These are phyloP conservation scores for Pseudovirgaria hyperparasitica DNA, from an alignment of 2,329 filamentous ascomycete species.

Conservation along the genomic window DNA sequence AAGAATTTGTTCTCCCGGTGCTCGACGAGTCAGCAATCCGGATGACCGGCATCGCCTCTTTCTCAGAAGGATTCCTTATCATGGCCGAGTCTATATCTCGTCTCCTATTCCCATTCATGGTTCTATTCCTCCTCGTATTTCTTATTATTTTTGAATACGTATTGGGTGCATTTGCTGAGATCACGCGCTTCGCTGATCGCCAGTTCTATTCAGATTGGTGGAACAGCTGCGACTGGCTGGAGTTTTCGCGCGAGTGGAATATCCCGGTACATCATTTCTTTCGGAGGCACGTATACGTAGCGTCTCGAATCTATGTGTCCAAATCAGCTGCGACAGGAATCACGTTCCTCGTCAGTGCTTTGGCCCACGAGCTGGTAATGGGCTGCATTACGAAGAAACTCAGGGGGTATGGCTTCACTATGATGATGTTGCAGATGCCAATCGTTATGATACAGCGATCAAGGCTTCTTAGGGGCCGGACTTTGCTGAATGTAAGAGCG, in stretches of 20 bases:
- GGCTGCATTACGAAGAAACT: constrained; percentile 96
- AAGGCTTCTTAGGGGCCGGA: constrained; percentile 57
- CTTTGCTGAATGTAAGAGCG: constrained; percentile 54
- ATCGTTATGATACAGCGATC: constrained; percentile 87
- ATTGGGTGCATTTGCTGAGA: constrained; percentile 85
- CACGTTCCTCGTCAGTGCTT: constrained; percentile 79
- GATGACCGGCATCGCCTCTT: constrained; percentile 34
- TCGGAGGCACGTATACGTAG: constrained; percentile 83
- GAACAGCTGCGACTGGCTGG: constrained; percentile 76
- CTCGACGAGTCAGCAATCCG: constrained; percentile 56
- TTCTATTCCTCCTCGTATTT: constrained; percentile 89
- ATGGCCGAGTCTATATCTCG: constrained; percentile 81
- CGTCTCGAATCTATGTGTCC: constrained; percentile 64
- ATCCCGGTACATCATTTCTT: constrained; percentile 96
- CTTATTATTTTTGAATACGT: constrained; percentile 98
- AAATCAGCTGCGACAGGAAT: constrained; percentile 68
- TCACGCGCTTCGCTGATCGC: constrained; percentile 81
- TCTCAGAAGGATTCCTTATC: constrained; percentile 60
- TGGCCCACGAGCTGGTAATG: constrained; percentile 93
- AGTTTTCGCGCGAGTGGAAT: constrained; percentile 95
- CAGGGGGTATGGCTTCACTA: constrained; percentile 81
- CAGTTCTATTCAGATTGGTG: constrained; percentile 79
- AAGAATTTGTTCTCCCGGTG: constrained; percentile 91
- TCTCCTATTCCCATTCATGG: constrained; percentile 93
- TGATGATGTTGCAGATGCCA: constrained; percentile 93